Base-by-base conservation (phyloP, 1,284 basidiomycete species). In the Ceratobasidium sp. region DNA sequence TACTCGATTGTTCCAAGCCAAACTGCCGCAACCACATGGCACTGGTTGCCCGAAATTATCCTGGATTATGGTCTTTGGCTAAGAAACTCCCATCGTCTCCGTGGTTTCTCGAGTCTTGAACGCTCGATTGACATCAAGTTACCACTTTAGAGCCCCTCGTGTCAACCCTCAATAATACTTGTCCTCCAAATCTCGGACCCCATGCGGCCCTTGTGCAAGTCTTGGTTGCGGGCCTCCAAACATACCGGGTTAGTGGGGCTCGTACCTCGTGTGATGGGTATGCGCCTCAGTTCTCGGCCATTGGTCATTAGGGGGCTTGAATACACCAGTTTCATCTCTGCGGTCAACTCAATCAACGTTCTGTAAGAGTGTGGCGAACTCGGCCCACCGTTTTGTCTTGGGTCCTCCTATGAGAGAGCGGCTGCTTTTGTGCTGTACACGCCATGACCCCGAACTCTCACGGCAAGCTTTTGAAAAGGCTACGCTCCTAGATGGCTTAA, bases 261-360 rank as follows among this genome's bases (percentile, higher is more conserved):
- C 28, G 17, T 20, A 49, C 71, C 71, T 74, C 58, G 71, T 74
- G 71, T 74, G 71, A 63, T 74, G 39, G 39, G 39, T 49, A 61
- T 53, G 39, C 42, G 58, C 45, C 58, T 63, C 71, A 49, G 56
- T 53, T 58, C 60, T 58, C 49, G 56, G 39, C 28, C 71, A 53
- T 74, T 74, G 58, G 71, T 74, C 71, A 74, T 74, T 51, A 47
- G 37, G 58, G 28, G 28, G 58, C 47, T 63, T 51, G 13, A 10
- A 42, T 26, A 53, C 47, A 31, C 47, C 47, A 63, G 56, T 74
- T 74, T 74, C 71, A 63, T 74, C 35, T 53, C 5, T 53, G 45
- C 58, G 60, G 26, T 26, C 71, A 63, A 74, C 53, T 63, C 31
- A 63, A 74, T 74, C 71, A 51, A 20, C 17, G 28, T 51, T 45